Evolutionary conservation across 768 basidiomycete genomes (phyloP).

Genomic region (Mycena filopes): DNA sequence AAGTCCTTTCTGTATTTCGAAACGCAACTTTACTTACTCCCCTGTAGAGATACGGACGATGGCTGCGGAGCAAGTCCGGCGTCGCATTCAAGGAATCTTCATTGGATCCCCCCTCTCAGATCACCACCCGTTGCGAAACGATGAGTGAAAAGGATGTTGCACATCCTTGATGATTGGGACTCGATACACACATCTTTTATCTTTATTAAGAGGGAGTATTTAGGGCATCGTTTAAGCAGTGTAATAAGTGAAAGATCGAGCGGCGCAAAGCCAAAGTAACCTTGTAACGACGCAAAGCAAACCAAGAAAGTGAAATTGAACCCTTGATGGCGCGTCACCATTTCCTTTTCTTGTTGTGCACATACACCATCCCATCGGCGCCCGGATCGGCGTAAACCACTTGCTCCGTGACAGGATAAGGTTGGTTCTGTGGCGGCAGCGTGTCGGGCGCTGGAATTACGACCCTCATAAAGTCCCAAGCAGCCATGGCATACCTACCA

Average conservation of each 20-base stretch:
- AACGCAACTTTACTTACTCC: conserved; percentile 19
- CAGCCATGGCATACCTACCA: conserved; percentile 57
- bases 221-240: conserved; percentile 14
- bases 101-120: conserved; percentile 17
- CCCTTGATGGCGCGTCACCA: conserved; percentile 27
- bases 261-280: conserved; percentile 19
- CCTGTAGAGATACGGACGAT: conserved; percentile 60
- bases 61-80: conserved; percentile 57
- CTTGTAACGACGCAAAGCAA: conserved; percentile 21
- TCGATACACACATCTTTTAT: conserved; percentile 10
- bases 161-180: conserved; percentile 14
- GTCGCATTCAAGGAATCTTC: conserved; percentile 54
- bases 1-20: conserved; percentile 36
- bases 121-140: conserved; percentile 22
- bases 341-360: conserved; percentile 37
- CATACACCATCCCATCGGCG: conserved; percentile 37
- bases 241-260: conserved; percentile 10
- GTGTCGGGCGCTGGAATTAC: conserved; percentile 44
- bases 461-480: conserved; percentile 67
- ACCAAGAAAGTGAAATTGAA: conserved; percentile 8
- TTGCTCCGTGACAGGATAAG: conserved; percentile 19
- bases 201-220: conserved; percentile 19
- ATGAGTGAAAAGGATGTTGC: conserved; percentile 26
- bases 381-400: conserved; percentile 38
- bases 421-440: conserved; percentile 3